Base-by-base conservation (phyloP, 495 filamentous ascomycete genomes). In the Aspergillus olivimuriae region DNA sequence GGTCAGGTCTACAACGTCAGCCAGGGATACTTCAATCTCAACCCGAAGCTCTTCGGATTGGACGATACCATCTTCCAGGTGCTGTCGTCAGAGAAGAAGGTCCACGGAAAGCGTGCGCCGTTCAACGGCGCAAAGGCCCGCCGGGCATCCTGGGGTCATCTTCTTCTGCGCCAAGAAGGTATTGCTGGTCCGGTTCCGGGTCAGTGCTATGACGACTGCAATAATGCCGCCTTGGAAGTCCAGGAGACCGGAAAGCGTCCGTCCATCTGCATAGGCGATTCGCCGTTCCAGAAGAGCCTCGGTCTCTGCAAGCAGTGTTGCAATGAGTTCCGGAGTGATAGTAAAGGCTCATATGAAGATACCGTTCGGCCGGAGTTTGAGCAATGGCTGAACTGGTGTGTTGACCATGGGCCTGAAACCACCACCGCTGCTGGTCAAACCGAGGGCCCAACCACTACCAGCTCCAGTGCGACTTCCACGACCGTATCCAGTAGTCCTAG, bases 1-100 rank as follows among this genome's bases (percentile, higher is more conserved):
- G 76, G 4, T 60, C 35, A 12, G 1, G 34, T 69, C 63, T 61
- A 72, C 61, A 74, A 76, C 12, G 61, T 75, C 14, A 70, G 68
- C 9, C 50, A 67, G 3, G 72, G 69, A 3, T 85, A 83, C 52
- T 86, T 78, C 63, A 76, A 85, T 33, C 69, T 86, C n/a, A 62
- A 77, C 15, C 83, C 83, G 4, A 49, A 56, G 1, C 66, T 64
- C 12, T 87, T 87, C 51, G 81, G 80, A 6, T 52, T 87, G 19
- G 74, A 69, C 36, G 74, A 80, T 45, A 70, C 66, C 23, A 82
- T 87, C 26, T 86, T 86, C 49, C 57, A 31, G 23, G 43, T 32
- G n/a, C n/a, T n/a, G n/a, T n/a, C n/a, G n/a, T n/a, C n/a, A n/a
- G n/a, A n/a, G 11, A 35, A 45, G 0, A 44, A 48, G 15, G 43